Percentiles rank a stretch among this genome's conserved stretches.
These are phyloP conservation scores for Plectranthus barbatus DNA, from an alignment of 257 asterid genomes.

Conservation along the genomic window DNA sequence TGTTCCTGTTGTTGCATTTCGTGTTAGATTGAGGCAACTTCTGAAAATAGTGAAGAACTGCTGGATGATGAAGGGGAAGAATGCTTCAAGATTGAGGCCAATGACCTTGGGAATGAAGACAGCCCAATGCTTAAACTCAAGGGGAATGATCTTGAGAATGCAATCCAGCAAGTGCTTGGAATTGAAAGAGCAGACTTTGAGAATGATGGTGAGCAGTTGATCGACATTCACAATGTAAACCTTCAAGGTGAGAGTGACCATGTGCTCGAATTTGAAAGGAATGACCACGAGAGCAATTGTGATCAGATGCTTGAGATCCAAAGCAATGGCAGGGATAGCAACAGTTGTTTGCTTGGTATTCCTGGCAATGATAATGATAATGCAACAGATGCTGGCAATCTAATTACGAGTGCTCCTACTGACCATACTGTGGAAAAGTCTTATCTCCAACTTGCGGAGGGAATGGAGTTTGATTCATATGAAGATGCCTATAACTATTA, in stretches of 20 bases:
- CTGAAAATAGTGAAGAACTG: conserved; percentile 36
- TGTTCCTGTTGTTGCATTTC: background rate
- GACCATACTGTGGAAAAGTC: conserved; percentile 30
- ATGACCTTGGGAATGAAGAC: conserved; percentile 19
- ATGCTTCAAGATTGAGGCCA: conserved; percentile 25
- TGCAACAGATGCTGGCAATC: conserved; percentile 21
- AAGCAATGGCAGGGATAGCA: conserved; percentile 14
- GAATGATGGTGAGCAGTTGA: conserved; percentile 18
- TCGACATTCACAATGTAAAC: conserved; percentile 12
- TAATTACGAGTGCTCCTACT: conserved; percentile 16
- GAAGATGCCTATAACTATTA: conserved; percentile 79
- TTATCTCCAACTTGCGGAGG: conserved; percentile 46
- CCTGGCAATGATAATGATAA: conserved; percentile 17
- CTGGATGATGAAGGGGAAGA: conserved; percentile 30
- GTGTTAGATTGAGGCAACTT: conserved; percentile 36
- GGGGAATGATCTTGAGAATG: conserved; percentile 21
- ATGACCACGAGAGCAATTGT: conserved; percentile 14
- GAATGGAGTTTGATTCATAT: conserved; percentile 87
- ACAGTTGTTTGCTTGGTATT: conserved; percentile 14
- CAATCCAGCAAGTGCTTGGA: conserved; percentile 25
- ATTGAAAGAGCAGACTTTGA: conserved; percentile 23
- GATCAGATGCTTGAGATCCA: conserved; percentile 17
- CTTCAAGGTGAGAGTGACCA: conserved; percentile 23
- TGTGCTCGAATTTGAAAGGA: conserved; percentile 19
- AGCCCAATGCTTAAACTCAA: conserved; percentile 21